Percentiles rank a stretch among this genome's conserved stretches.
Conservation (phyloP, 768 basidiomycete genomes). For the Fibroporia radiculosa region DNA sequence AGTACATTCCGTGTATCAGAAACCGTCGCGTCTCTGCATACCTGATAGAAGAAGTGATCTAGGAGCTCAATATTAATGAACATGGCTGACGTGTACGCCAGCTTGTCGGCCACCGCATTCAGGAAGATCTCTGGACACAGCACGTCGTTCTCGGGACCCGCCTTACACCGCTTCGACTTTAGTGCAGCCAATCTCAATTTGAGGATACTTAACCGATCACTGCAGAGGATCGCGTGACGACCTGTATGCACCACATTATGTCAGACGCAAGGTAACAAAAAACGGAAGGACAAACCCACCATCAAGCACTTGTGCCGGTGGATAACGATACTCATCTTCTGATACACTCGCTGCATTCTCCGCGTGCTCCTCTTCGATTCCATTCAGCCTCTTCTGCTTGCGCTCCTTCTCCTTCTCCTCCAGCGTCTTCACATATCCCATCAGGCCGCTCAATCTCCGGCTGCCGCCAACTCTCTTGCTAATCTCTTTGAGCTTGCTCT, state of each 20-base stretch:
- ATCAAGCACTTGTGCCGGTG: conserved; percentile 85
- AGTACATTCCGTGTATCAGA: too few relatives aligned
- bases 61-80: conserved; percentile 98
- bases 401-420: conserved; percentile 72
- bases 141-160: conserved; percentile 80
- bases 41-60: conserved; percentile 98
- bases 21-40: conserved; percentile 30
- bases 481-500: conserved; percentile 81
- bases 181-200: conserved; percentile 83
- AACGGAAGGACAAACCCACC: conserved; percentile 42
- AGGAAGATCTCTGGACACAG: conserved; percentile 97
- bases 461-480: conserved; percentile 83
- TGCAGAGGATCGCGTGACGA: conserved; percentile 86
- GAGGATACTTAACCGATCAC: conserved; percentile 71
- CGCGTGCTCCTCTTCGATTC: conserved; percentile 17
- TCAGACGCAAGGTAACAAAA: neutral
- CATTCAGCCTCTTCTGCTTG: conserved; percentile 43
- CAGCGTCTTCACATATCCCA: conserved; percentile 72
- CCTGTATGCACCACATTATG: conserved; percentile 38
- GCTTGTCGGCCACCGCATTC: conserved; percentile 92
- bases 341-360: conserved; percentile 29
- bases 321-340: conserved; percentile 80
- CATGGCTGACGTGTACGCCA: conserved; percentile 93
- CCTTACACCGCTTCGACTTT: conserved; percentile 81
- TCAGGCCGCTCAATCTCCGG: conserved; percentile 66